Conservation (phyloP, 1,284 basidiomycete species). For the Marasmius oreades region DNA sequence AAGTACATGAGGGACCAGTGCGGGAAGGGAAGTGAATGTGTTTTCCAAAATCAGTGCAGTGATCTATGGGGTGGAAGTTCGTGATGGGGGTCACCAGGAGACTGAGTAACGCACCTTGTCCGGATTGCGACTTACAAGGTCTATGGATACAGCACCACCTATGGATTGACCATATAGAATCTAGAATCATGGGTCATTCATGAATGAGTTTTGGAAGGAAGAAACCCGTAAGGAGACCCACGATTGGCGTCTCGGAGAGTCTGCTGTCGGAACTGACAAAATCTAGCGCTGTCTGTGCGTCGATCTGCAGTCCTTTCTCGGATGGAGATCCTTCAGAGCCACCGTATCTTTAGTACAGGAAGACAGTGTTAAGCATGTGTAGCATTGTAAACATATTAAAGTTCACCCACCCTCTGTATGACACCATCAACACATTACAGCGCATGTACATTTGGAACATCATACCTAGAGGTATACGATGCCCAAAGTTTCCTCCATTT, state of each 20-base stretch:
- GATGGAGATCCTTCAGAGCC: constrained; percentile 79
- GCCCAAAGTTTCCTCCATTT: constrained; percentile 81
- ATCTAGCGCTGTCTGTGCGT: constrained; percentile 80
- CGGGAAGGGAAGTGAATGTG: constrained; percentile 82
- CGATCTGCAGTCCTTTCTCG: constrained; percentile 79
- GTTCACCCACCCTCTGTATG: constrained; percentile 72
- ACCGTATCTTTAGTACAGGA: constrained; percentile 61
- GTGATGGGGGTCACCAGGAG: constrained; percentile 2
- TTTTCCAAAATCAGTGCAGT: constrained; percentile 89
- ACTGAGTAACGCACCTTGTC: constrained; percentile 44
- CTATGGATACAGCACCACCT: constrained; percentile 92
- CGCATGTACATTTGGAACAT: constrained; percentile 83
- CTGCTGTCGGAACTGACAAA: constrained; percentile 69
- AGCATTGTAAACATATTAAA: constrained; percentile 1
- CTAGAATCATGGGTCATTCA: constrained; percentile 31
- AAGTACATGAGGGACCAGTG: constrained; percentile 77
- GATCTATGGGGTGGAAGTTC: constrained; percentile 41
- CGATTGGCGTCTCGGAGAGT: constrained; percentile 67
- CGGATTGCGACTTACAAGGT: constrained; percentile 81
- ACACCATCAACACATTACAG: constrained; percentile 88
- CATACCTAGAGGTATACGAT: constrained; percentile 86
- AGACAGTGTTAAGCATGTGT: neutral
- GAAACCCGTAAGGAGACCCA: constrained; percentile 28
- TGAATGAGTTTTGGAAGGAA: neutral
- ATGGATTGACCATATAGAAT: constrained; percentile 93